A percentile compares a stretch with the other conserved stretches of the same genome.
Conservation (phyloP, 73 alveolate genomes). For the Paramecium caudatum region DNA sequence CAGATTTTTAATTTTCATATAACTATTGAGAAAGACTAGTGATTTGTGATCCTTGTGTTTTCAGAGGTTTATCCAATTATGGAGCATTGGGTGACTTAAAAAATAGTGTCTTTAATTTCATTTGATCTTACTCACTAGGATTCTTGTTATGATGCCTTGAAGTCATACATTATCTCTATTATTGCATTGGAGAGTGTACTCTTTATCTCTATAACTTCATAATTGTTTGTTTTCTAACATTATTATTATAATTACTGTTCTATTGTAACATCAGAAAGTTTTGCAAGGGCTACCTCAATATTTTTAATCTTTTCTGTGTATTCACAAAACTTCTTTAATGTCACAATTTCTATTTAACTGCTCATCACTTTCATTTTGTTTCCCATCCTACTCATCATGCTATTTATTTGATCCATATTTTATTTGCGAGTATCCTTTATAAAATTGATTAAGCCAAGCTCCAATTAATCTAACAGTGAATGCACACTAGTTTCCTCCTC, state of each 20-base stretch:
- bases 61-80: neutral
- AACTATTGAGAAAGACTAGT: conserved; percentile 2
- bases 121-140: conserved; percentile 55
- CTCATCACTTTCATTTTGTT: neutral
- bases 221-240: conserved; percentile 1
- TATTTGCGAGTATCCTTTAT: conserved; percentile 17
- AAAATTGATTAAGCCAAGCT: neutral
- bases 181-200: conserved; percentile 30
- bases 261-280: neutral
- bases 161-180: neutral
- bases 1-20: neutral
- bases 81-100: conserved; percentile 15
- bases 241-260: neutral
- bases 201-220: neutral
- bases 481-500: neutral
- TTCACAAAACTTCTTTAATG: conserved; percentile 10
- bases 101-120: conserved; percentile 31
- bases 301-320: conserved; percentile 11
- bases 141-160: conserved; percentile 15
- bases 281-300: neutral
- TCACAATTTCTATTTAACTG: neutral
- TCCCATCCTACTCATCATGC: conserved; percentile 38
- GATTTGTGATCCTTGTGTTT: conserved; percentile 10
- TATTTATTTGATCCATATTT: neutral
- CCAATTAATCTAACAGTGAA: conserved; percentile 13